Evolutionary conservation across 2,329 filamentous ascomycete species (phyloP), one percentile per base, ranked within the genome.

Genomic region (Cladosporium austrohemisphaericum): DNA sequence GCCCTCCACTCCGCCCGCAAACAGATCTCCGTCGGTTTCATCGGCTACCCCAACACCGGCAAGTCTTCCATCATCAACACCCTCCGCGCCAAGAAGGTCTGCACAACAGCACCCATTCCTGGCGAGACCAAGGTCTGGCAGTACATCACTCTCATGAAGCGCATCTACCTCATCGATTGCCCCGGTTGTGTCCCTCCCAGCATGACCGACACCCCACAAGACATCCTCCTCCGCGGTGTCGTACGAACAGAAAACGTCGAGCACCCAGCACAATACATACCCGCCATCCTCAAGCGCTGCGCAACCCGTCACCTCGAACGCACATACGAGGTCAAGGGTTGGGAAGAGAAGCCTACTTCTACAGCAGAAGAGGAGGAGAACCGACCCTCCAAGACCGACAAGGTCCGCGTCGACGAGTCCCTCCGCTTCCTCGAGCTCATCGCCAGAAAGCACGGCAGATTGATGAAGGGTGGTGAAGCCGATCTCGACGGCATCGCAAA

Each of bases 1-100:
- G 83, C 85, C 9, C 78, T 98, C 11, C 92, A 97, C 67, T 84
- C 85, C 32, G 86, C 93, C 55, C 81, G 92, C 52, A 97, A 97
- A 68, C 93, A 98, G 67, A 91, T 98, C 41, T 92, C 87, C 3
- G 90, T 95, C 22, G 92, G 92, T 31, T 79, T 95, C 55, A 87
- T 95, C 58, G 85, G 85, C 19, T 93, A 93, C 57, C 93, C 93
- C 3, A 98, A 97, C 61, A 91, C 88, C 1, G 93, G 93, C 60
- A 98, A 98, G 70, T 95, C 88, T 3, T 93, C 88, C 35, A 93
- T 98, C 58, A 97, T 98, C 72, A 98, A 98, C 72, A 95, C 92
- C 0, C 74, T 98, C 2, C 81, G 90, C 37, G 92, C 90, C 68
- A 97, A 96, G 76, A 91, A 93, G 67, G 91, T 96, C 32, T 91